Conservation (phyloP, 192 early-diverging fungal genomes). For the Piromyces sp. region DNA sequence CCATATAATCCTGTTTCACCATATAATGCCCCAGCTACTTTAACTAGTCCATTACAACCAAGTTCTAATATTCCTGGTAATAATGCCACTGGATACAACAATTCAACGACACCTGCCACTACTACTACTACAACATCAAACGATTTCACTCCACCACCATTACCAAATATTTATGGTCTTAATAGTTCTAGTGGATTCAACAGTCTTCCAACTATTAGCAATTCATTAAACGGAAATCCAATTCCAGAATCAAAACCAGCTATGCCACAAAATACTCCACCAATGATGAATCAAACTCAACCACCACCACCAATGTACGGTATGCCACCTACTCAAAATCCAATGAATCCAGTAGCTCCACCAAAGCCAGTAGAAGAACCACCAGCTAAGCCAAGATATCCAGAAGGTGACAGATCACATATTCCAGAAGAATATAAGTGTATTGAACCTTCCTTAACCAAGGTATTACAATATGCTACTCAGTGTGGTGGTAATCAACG, state of each 20-base stretch:
- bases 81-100: not conserved
- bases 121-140: not conserved
- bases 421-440: constrained; percentile 55
- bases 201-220: constrained; percentile 1
- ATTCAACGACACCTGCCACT: not conserved
- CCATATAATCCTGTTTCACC: no score
- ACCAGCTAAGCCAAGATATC: constrained; percentile 22
- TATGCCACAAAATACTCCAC: not conserved
- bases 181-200: not conserved
- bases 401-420: constrained; percentile 63
- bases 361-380: constrained; percentile 6
- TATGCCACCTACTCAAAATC: constrained; percentile 5
- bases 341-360: constrained; percentile 11
- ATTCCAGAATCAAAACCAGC: not conserved
- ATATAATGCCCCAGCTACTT: no score
- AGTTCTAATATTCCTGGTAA: not conserved
- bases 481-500: constrained; percentile 7
- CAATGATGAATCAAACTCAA: not conserved
- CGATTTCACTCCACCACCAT: not conserved
- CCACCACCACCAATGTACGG: constrained; percentile 3
- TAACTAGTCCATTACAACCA: no score
- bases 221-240: not conserved
- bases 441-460: constrained; percentile 13
- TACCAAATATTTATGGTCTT: not conserved
- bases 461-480: not conserved